Base-by-base conservation (phyloP, 768 basidiomycete genomes). In the Mycena haematopus region DNA sequence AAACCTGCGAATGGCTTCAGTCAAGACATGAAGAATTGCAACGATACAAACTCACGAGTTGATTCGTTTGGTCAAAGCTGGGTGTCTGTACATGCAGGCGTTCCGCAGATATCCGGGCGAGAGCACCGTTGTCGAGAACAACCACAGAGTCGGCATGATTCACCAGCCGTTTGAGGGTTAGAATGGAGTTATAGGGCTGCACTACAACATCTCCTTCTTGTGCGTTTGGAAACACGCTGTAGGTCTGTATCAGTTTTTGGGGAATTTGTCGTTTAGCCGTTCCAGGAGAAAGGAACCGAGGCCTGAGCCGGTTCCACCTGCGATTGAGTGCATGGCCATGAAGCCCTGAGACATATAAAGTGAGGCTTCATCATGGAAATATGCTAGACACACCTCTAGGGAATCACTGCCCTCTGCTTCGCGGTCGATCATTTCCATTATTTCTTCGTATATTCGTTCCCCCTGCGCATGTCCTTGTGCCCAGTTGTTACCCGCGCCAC, bases 401-500 rank as follows among this genome's bases (percentile, higher is more conserved):
- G 92, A 94, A 77, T 99, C 96, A 73, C 94, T 96, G 17, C 96
- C 96, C 74, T 99, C 96, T 9, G 96, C 96, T 77, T 99, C 96
- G 24, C 96, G 85, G 73, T 99, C 96, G 58, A 99, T 86, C 95
- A 99, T 98, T 75, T 99, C 96, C 88, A 99, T 95, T 61, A 98
- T 86, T 67, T 98, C 96, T 70, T 98, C 96, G 73, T 96, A 97
- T 65, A 95, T 84, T 63, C 84, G 82, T 77, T 99, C 96, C 56
- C 96, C 97, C 6, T 90, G 85, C 9, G 89, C 83, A 72, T 96
- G 96, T 15, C 96, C 96, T 68, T 95, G 93, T 0, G 96, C 96
- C 94, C 96, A 99, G 73, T 98, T 99, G 71, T 99, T 99, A 19
- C 97, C 97, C 14, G 97, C 97, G 35, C 97, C 97, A n/a, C 97